Evolutionary conservation across 169 alveolate species (phyloP).

Genomic region (Plasmodium fragile): DNA sequence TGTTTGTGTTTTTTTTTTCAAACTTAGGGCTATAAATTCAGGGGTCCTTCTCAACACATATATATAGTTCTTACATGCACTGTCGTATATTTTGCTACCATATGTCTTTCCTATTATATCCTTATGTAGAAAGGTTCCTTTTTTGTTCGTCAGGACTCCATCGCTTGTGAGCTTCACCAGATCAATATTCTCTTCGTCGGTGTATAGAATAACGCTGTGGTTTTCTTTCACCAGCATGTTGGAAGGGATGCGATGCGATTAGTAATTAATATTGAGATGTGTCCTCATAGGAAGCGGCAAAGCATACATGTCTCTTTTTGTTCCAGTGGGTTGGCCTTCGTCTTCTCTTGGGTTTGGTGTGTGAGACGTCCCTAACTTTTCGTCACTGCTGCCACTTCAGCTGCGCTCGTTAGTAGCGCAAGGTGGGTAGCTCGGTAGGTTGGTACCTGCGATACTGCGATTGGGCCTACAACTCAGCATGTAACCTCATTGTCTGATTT

Average conservation of each 20-base stretch:
- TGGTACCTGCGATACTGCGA: not conserved
- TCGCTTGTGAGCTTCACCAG: conserved; percentile 33
- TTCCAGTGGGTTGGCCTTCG: not conserved
- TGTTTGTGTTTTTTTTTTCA: conserved; percentile 91
- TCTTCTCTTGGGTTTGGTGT: not conserved
- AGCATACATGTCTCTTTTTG: not conserved
- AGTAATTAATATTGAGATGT: not conserved
- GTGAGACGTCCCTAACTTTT: not conserved
- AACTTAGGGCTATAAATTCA: conserved; percentile 85
- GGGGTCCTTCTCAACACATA: conserved; percentile 79
- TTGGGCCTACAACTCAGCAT: not conserved
- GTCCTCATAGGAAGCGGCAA: not conserved
- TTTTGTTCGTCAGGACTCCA: conserved; percentile 26
- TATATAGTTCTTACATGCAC: conserved; percentile 32
- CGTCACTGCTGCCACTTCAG: not conserved
- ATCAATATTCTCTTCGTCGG: conserved; percentile 45
- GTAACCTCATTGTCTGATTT: not conserved
- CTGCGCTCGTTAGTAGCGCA: too few species aligned
- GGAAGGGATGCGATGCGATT: not conserved
- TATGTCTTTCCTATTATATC: conserved; percentile 73
- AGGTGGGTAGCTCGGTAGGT: not conserved
- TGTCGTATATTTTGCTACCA: conserved; percentile 79
- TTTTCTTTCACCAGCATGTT: conserved; percentile 34
- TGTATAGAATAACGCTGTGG: conserved; percentile 52
- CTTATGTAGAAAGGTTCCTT: conserved; percentile 69